Conservation (phyloP, 805 yeast species). For the Suhomyces sp. region DNA sequence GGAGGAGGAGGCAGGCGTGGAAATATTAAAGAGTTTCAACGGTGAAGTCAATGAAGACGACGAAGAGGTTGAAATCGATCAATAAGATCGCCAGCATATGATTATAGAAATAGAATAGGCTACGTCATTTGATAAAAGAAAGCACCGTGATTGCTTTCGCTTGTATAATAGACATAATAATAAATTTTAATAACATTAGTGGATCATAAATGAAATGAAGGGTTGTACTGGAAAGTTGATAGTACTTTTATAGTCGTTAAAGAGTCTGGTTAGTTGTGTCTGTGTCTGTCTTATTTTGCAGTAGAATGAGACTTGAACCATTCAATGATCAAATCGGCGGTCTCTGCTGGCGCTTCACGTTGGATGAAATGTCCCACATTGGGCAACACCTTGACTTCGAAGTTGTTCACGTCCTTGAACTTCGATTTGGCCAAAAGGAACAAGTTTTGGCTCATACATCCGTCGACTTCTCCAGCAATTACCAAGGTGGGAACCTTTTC, state of each 20-base stretch:
- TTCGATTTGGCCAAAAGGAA: slow-evolving; percentile 24
- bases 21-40: slow-evolving; percentile 1
- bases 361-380: slow-evolving; percentile 42
- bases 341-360: slow-evolving; percentile 34
- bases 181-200: too few relatives aligned
- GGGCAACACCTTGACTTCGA: slow-evolving; percentile 23
- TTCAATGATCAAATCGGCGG: slow-evolving; percentile 22
- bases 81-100: too few relatives aligned
- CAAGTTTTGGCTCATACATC: slow-evolving; percentile 34
- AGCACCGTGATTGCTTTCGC: too few relatives aligned
- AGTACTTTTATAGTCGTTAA: too few relatives aligned
- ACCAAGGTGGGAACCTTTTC: slow-evolving; percentile 36
- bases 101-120: too few relatives aligned
- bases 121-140: too few relatives aligned
- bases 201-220: too few relatives aligned
- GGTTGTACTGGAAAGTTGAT: too few relatives aligned
- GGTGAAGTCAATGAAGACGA: slow-evolving; percentile 41
- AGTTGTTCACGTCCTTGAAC: slow-evolving; percentile 19
- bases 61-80: slow-evolving; percentile 23
- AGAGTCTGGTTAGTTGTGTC: too few relatives aligned
- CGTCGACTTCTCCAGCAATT: slow-evolving; percentile 38
- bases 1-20: slow-evolving; percentile 11
- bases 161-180: too few relatives aligned
- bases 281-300: background rate
- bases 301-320: slow-evolving; percentile 25